Base-by-base conservation (phyloP, 495 filamentous ascomycete species). In the Xylaria nigripes region DNA sequence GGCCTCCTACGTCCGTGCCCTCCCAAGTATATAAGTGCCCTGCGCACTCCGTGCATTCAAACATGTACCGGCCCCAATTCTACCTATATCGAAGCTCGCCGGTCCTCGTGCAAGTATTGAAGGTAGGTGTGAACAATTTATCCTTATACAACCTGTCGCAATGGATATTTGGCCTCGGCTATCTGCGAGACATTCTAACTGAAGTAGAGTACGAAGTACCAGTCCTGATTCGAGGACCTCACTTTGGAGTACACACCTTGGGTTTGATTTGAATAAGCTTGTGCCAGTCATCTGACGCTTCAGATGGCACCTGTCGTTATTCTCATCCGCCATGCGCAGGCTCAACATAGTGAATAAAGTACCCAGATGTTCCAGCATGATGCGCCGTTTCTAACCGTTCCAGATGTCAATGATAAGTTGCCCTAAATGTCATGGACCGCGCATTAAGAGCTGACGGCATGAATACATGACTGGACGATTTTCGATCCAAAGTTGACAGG, bases 321-420 rank as follows among this genome's bases (percentile, higher is more conserved):
- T 57, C 60, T 77, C 8, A 75, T 79, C 42, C 68, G 76, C 40
- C 75, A 79, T 50, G 75, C 69, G 24, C 64, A 79, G 67, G 75
- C 75, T 34, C 25, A 70, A 47, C 75, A 76, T 47, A 77, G 75
- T 70, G 51, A 61, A 64, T 62, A 40, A 9, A 30, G 4, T 41
- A 30, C 40, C 34, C 32, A 23, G 9, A 8, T 22, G 3, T 48
- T n/a, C 43, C 27, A 25, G 36, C 16, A 44, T 6, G 10, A 50
- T 48, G 19, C 8, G 15, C 21, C 42, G 16, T 16, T 10, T 40
- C 57, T 67, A 40, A 64, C 40, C 18, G 4, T 48, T 48, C 16
- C 45, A 64, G 61, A 67, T 49, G 44, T 64, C 42, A 36, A 44
- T 24, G 51, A 64, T 63, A 60, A 60, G 63, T 66, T n/a, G 6